Evolutionary conservation across 179 eudicot species (phyloP).

Genomic region (Beta lomatogona): DNA sequence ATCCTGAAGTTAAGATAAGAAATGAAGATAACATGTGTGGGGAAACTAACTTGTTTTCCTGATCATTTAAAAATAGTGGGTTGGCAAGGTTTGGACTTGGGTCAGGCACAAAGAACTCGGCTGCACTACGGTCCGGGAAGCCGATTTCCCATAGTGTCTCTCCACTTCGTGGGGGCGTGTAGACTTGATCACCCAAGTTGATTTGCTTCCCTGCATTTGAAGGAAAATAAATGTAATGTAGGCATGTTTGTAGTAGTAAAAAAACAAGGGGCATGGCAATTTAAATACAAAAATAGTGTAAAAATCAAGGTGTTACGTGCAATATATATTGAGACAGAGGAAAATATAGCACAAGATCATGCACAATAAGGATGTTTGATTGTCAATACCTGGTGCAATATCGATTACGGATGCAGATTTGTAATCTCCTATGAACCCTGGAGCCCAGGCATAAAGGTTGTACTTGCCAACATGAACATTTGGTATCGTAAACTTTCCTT

Average conservation of each 20-base stretch:
- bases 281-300: too few relatives aligned
- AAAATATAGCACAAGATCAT: background rate
- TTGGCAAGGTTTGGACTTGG: conserved; percentile 35
- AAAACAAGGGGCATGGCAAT: background rate
- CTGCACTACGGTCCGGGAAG: conserved; percentile 58
- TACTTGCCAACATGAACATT: conserved; percentile 42
- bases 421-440: conserved; percentile 61
- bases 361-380: too few relatives aligned
- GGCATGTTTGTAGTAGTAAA: background rate
- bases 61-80: conserved; percentile 23
- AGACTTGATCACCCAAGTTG: conserved; percentile 32
- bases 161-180: conserved; percentile 42
- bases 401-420: conserved; percentile 28
- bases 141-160: conserved; percentile 59
- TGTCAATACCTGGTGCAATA: conserved; percentile 45
- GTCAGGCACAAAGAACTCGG: conserved; percentile 54
- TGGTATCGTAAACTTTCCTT: conserved; percentile 47
- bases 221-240: background rate
- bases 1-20: background rate
- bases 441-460: conserved; percentile 53
- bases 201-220: conserved; percentile 36
- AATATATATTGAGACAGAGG: too few relatives aligned
- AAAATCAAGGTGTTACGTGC: too few relatives aligned
- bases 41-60: conserved; percentile 23
- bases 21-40: background rate